phyloP scores from a whole-genome alignment of 306 rosid genomes.

The peach (Prunus persica) region DNA sequence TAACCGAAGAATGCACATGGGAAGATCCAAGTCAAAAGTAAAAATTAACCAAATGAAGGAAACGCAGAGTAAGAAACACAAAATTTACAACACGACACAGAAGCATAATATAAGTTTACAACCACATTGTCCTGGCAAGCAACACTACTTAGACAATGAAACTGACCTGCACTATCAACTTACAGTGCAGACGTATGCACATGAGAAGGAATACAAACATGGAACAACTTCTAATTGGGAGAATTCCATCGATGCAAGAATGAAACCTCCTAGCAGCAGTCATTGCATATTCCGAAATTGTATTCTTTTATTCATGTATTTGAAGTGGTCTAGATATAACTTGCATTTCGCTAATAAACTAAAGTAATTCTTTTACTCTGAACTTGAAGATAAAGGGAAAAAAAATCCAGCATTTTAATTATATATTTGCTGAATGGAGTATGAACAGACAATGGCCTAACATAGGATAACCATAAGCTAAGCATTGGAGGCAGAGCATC shows the following conservation, averaged over 20 bases:
- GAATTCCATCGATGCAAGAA: background rate
- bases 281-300: background rate
- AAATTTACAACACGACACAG: background rate
- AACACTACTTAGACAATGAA: background rate
- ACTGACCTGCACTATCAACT: background rate
- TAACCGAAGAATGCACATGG: background rate
- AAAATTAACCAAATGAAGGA: background rate
- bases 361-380: background rate
- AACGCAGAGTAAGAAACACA: background rate
- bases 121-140: background rate
- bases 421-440: background rate
- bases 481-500: background rate
- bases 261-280: background rate
- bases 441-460: background rate
- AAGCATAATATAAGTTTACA: background rate
- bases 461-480: background rate
- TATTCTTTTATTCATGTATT: background rate
- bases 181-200: background rate
- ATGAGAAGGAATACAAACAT: background rate
- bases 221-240: background rate
- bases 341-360: background rate
- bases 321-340: background rate
- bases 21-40: background rate
- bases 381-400: background rate
- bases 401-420: background rate